phyloP scores from a whole-genome alignment of 768 basidiomycete species.

The Boletellus ananiceps region DNA sequence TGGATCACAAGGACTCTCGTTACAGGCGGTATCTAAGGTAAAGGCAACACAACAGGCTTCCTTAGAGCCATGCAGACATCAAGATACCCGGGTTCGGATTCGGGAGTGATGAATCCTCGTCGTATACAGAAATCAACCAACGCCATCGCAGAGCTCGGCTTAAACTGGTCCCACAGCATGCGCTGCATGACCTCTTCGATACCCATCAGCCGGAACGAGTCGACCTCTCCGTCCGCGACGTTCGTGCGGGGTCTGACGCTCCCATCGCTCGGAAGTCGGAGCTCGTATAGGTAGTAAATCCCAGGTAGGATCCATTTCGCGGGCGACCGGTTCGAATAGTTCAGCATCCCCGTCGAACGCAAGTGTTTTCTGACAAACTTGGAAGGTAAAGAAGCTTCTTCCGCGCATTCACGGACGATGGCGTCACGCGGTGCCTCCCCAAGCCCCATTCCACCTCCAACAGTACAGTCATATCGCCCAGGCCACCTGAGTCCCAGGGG shows the following conservation, averaged over 20 bases:
- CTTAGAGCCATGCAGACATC: constrained; percentile 25
- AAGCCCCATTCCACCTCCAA: constrained; percentile 41
- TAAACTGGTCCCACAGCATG: constrained; percentile 36
- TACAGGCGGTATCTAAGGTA: constrained; percentile 9
- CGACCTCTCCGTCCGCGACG: constrained; percentile 38
- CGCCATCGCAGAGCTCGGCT: constrained; percentile 41
- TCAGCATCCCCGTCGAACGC: constrained; percentile 35
- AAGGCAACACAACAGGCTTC: constrained; percentile 15
- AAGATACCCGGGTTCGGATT: constrained; percentile 21
- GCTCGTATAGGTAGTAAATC: constrained; percentile 42
- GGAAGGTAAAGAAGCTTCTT: constrained; percentile 40
- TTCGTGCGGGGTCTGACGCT: constrained; percentile 34
- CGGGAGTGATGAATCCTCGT: constrained; percentile 28
- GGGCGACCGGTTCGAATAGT: constrained; percentile 41
- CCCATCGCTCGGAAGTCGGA: constrained; percentile 36
- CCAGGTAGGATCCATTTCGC: constrained; percentile 41
- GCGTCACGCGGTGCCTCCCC: constrained; percentile 35
- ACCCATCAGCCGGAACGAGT: constrained; percentile 37
- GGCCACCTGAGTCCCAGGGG: constrained; percentile 15
- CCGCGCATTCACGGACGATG: constrained; percentile 39
- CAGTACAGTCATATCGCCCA: constrained; percentile 41
- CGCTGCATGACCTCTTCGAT: constrained; percentile 30
- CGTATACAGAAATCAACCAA: constrained; percentile 40
- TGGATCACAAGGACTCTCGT: too few relatives aligned
- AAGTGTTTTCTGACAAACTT: constrained; percentile 32